Evolutionary conservation across 2,329 filamentous ascomycete genomes (phyloP).

Genomic region (Dothistroma septosporum): DNA sequence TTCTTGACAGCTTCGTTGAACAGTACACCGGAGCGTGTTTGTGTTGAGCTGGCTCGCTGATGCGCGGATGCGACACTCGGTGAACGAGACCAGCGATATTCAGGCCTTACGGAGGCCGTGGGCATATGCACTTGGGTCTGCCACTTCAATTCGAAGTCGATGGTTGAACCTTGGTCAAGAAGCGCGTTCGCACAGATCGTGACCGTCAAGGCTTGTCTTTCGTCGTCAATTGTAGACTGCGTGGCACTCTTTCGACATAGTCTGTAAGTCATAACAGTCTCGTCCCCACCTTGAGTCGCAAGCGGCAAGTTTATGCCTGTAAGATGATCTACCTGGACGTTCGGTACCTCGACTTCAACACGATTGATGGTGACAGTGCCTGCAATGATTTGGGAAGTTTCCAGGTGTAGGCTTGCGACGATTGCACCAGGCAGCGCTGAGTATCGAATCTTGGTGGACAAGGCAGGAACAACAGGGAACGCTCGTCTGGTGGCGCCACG

Average conservation of each 20-base stretch:
- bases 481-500: conserved; percentile 60
- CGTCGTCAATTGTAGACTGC: background rate
- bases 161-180: conserved; percentile 22
- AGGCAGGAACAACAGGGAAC: conserved; percentile 62
- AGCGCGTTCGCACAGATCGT: conserved; percentile 21
- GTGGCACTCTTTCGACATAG: conserved; percentile 5
- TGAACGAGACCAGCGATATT: conserved; percentile 29
- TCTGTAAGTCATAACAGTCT: conserved; percentile 68
- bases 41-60: conserved; percentile 13
- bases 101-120: conserved; percentile 13
- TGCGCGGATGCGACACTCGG: conserved; percentile 15
- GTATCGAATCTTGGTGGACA: conserved; percentile 70
- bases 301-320: conserved; percentile 21
- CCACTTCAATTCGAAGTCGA: conserved; percentile 26
- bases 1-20: conserved; percentile 8
- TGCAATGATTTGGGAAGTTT: conserved; percentile 27
- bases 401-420: conserved; percentile 30
- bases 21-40: conserved; percentile 8
- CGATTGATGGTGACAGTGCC: conserved; percentile 53
- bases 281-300: conserved; percentile 58
- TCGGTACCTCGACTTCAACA: conserved; percentile 55
- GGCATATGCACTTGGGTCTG: conserved; percentile 25
- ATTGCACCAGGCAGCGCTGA: conserved; percentile 51
- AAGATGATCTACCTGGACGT: conserved; percentile 52
- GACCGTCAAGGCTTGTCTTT: conserved; percentile 13